Evolutionary conservation across 2,329 filamentous ascomycete species (phyloP), one percentile per base, ranked within the genome.

Genomic region (Pseudonectria foliicola): DNA sequence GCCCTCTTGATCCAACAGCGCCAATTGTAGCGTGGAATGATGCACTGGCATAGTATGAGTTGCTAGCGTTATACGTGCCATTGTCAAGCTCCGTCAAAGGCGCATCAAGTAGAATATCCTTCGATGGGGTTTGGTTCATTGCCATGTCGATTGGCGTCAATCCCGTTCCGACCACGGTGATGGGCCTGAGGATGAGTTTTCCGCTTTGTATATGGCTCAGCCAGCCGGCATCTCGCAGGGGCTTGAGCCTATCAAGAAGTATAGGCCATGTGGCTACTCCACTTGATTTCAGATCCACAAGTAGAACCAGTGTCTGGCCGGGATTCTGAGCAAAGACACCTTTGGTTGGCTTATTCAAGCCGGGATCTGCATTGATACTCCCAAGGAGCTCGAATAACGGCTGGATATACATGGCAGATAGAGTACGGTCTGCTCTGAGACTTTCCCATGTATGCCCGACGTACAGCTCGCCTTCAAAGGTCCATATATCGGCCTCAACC

Each of bases 161-260:
- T 10, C 83, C 82, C 2, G 80, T 84, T 2, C 73, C 79, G 2
- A 87, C 78, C 2, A 86, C 71, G 0, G 81, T 86, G 25, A 87
- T 58, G 1, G 77, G 75, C 1, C 80, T 64, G 14, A 61, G 52
- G 25, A 72, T 55, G 3, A 82, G 52, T 12, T 61, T 52, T 12
- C 63, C 67, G 31, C 77, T 64, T 15, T 73, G 61, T 34, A 73
- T 68, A 40, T 61, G 67, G 10, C 66, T 71, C 13, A 81, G 54
- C 67, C 70, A 85, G n/a, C 70, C 70, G 27, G 62, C 64, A 27
- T 72, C 60, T 4, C 78, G 66, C 6, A 86, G 63, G 2, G 78
- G 71, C 36, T 74, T 61, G 0, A 85, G 65, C 37, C 39, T 46
- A 13, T 43, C 15, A 4, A 57, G 42, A 6, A 59, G 35, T n/a